phyloP scores from a whole-genome alignment of 2,329 filamentous ascomycete species.

The Scytalidium lignicola region DNA sequence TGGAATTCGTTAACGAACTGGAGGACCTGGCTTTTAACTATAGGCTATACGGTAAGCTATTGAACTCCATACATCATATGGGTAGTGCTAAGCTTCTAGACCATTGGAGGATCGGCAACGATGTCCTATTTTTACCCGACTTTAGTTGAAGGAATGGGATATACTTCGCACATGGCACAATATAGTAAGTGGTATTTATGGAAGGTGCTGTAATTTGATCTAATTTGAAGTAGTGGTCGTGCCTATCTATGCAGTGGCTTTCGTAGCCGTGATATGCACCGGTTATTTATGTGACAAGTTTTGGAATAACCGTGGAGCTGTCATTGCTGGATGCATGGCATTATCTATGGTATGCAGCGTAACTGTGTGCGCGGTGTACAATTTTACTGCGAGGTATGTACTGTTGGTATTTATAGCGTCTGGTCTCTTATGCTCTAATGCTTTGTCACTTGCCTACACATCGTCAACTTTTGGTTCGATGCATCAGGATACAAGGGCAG shows the following conservation, averaged over 20 bases:
- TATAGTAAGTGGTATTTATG: slow-evolving; percentile 34
- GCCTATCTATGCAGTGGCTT: slow-evolving; percentile 44
- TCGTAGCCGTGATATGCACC: slow-evolving; percentile 38
- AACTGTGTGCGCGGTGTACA: slow-evolving; percentile 31
- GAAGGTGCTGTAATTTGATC: slow-evolving; percentile 13
- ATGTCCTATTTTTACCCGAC: slow-evolving; percentile 51
- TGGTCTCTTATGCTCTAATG: slow-evolving; percentile 45
- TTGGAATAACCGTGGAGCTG: slow-evolving; percentile 35
- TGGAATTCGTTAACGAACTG: slow-evolving; percentile 28
- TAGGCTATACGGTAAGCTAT: slow-evolving; percentile 37
- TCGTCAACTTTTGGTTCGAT: slow-evolving; percentile 42
- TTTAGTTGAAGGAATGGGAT: slow-evolving; percentile 46
- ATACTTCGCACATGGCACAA: slow-evolving; percentile 38
- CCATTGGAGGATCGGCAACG: slow-evolving; percentile 39
- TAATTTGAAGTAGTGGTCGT: slow-evolving; percentile 12
- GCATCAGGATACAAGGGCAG: slow-evolving; percentile 39
- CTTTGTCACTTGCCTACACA: slow-evolving; percentile 40
- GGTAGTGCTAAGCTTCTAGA: slow-evolving; percentile 9
- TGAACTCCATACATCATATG: slow-evolving; percentile 5
- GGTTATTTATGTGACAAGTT: slow-evolving; percentile 40
- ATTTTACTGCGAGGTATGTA: slow-evolving; percentile 42
- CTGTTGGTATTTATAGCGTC: slow-evolving; percentile 46
- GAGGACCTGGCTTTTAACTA: slow-evolving; percentile 36
- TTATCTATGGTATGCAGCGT: slow-evolving; percentile 26
- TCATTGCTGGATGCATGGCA: slow-evolving; percentile 40